Conservation (phyloP, 2,329 filamentous ascomycete genomes). For the Zymoseptoria pseudotritici region DNA sequence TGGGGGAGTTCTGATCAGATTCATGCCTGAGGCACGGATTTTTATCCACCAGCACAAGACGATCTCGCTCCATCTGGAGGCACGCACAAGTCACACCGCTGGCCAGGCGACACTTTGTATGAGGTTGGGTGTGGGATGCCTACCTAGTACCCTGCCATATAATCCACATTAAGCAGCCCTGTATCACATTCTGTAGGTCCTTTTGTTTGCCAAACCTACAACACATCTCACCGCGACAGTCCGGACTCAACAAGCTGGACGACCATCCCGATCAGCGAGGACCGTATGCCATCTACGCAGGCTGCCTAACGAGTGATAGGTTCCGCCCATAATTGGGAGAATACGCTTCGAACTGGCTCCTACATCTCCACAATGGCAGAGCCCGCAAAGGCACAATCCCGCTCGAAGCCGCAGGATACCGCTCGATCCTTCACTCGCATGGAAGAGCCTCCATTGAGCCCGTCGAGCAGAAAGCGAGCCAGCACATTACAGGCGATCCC, state of each 20-base stretch:
- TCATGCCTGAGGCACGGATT: background rate
- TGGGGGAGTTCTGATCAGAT: background rate
- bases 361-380: conserved; percentile 7
- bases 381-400: conserved; percentile 2
- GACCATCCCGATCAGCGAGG: background rate
- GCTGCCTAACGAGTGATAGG: background rate
- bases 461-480: conserved; percentile 35
- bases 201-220: background rate
- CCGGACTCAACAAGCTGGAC: background rate
- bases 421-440: conserved; percentile 46
- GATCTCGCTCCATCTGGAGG: background rate
- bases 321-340: background rate
- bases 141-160: background rate
- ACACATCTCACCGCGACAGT: background rate
- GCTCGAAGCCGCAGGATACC: conserved; percentile 32
- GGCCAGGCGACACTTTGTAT: background rate
- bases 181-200: background rate
- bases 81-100: background rate
- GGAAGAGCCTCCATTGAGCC: conserved; percentile 29
- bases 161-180: background rate
- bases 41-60: background rate
- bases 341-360: background rate
- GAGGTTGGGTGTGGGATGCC: background rate
- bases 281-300: background rate
- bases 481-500: conserved; percentile 41